phyloP scores from a whole-genome alignment of 768 basidiomycete genomes.

The Naganishia randhawae region DNA sequence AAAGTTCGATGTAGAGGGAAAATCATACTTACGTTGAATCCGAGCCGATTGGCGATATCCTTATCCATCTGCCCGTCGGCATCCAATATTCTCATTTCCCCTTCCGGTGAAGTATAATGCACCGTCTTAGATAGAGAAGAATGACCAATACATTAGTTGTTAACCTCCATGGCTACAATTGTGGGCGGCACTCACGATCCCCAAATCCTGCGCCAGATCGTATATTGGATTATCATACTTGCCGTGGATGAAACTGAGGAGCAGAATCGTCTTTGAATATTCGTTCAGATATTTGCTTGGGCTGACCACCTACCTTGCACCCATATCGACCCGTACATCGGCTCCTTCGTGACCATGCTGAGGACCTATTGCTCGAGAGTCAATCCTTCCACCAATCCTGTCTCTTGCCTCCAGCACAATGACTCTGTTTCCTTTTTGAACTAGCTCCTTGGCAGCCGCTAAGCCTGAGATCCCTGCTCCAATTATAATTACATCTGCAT shows the following conservation, averaged over 20 bases:
- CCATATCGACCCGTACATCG: constrained; percentile 14
- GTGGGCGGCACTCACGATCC: constrained; percentile 11
- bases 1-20: background rate
- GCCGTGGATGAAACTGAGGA: constrained; percentile 21
- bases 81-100: constrained; percentile 10
- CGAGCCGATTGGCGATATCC: background rate
- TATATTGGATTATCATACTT: constrained; percentile 31
- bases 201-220: constrained; percentile 25
- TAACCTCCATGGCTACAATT: background rate
- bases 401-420: constrained; percentile 47
- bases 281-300: too few species aligned
- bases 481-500: constrained; percentile 19
- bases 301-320: constrained; percentile 14
- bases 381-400: constrained; percentile 39
- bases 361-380: constrained; percentile 1
- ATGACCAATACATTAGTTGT: background rate
- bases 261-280: background rate
- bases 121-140: background rate
- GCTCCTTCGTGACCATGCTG: background rate
- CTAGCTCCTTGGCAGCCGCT: constrained; percentile 38
- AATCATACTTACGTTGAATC: background rate
- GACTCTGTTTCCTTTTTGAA: constrained; percentile 37
- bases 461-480: constrained; percentile 26
- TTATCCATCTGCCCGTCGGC: background rate
- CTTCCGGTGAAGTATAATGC: constrained; percentile 10